Conservation (phyloP, 164 flowering plant species). For the Chimonanthus salicifolius region DNA sequence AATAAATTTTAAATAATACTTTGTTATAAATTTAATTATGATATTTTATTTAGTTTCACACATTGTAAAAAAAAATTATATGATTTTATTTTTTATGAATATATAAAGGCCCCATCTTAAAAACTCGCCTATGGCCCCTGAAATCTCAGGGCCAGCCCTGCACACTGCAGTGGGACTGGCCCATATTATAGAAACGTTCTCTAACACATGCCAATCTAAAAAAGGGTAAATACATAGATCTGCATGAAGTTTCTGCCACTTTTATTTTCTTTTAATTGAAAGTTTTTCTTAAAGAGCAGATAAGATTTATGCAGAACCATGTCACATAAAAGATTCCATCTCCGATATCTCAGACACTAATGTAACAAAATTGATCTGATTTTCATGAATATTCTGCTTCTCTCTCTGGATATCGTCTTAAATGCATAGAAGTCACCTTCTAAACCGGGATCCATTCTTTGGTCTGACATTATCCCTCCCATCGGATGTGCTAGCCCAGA, state of each 20-base stretch:
- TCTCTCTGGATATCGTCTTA: not conserved
- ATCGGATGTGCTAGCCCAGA: constrained; percentile 78
- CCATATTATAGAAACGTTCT: not conserved
- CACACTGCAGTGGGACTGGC: not conserved
- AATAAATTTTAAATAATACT: no score
- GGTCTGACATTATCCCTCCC: constrained; percentile 40
- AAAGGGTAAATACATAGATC: not conserved
- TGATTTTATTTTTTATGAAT: no score
- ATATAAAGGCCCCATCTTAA: no score
- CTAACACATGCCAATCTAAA: not conserved
- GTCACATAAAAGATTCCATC: not conserved
- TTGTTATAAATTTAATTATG: no score
- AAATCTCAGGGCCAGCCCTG: no score
- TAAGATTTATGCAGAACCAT: not conserved
- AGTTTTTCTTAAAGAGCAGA: not conserved
- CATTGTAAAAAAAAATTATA: no score
- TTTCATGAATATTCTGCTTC: not conserved
- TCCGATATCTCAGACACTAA: not conserved
- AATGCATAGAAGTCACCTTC: not conserved
- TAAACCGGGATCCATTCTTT: constrained; percentile 33
- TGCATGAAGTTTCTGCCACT: not conserved
- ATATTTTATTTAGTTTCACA: no score
- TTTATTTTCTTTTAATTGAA: no score
- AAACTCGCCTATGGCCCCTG: no score
- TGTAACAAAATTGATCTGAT: not conserved